Base-by-base conservation (phyloP, 75 land plant genomes). In the Larix kaempferi region DNA sequence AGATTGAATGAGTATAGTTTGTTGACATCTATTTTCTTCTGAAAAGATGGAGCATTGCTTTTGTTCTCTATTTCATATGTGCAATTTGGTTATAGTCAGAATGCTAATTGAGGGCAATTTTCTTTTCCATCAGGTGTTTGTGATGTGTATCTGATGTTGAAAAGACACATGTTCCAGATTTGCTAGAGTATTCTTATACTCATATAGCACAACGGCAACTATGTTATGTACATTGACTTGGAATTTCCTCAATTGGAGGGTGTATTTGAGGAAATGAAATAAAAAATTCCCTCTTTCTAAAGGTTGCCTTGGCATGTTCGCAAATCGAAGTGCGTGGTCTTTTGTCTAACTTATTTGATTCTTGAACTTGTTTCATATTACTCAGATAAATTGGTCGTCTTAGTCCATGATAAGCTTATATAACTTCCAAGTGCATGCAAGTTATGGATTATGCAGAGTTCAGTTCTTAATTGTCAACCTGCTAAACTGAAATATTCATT, bases 111-210 rank as follows among this genome's bases (percentile, higher is more conserved):
- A 39, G 23, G 49, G 23, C 11, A 7, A 1, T 23, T 67, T 7
- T 41, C 54, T 65, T 21, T 29, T 8, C 25, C 49, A 69, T 22
- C 54, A 41, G 25, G 41, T 41, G 52, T 21, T 69, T 13, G 17
- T 7, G 23, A 69, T 69, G 35, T n/a, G 17, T 21, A 22, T 21
- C 23, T 22, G 49, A 69, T 41, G 73, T 69, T 69, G 73, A 69
- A 10, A 69, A 69, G 73, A 69, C 2, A 62, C 29, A 13, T 69
- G 73, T 69, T 69, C 41, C n/a, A 69, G 52, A 4, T 39, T 69
- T 21, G 25, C 73, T 21, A 35, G 73, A 69, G n/a, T 41, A 41
- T 69, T 35, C 49, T 39, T 69, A 44, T 41, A 69, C 54, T 69
- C 41, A n/a, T 39, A 49, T 37, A 19, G 73, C 33, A 29, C 33